Conservation (phyloP, 371 early-diverging fungal species). For the Rhizopus arrhizus region DNA sequence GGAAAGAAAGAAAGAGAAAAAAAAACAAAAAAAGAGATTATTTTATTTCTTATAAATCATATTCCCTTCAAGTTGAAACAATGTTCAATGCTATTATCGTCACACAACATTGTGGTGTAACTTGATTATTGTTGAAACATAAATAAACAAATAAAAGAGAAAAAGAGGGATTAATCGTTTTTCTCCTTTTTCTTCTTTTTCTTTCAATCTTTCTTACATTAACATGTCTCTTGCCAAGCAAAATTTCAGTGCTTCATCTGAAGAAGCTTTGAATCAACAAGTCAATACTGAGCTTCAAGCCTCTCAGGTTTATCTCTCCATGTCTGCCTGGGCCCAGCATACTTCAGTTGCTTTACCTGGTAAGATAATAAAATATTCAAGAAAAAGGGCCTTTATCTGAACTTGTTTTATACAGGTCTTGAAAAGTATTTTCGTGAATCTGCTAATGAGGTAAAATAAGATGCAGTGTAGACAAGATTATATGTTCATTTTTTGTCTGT, state of each 20-base stretch:
- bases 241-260: conserved; percentile 64
- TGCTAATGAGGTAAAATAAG: conserved; percentile 48
- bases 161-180: neutral
- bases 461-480: neutral
- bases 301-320: conserved; percentile 60
- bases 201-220: conserved; percentile 24
- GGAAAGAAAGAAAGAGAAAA: neutral
- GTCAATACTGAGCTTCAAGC: conserved; percentile 64
- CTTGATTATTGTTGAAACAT: conserved; percentile 15
- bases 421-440: conserved; percentile 63
- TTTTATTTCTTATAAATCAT: no score
- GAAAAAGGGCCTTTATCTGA: neutral
- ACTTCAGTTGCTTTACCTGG: conserved; percentile 62
- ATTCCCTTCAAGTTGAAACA: conserved; percentile 1
- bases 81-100: neutral
- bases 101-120: conserved; percentile 4
- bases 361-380: conserved; percentile 6
- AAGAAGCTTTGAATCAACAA: conserved; percentile 71
- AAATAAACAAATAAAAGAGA: conserved; percentile 7
- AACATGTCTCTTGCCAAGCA: conserved; percentile 69
- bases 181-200: conserved; percentile 20
- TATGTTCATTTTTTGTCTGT: neutral
- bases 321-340: conserved; percentile 61
- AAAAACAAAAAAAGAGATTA: no score
- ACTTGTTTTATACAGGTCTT: conserved; percentile 36